These are phyloP conservation scores for Salix brachista DNA, from an alignment of 345 rosid genomes.

Conservation along the genomic window DNA sequence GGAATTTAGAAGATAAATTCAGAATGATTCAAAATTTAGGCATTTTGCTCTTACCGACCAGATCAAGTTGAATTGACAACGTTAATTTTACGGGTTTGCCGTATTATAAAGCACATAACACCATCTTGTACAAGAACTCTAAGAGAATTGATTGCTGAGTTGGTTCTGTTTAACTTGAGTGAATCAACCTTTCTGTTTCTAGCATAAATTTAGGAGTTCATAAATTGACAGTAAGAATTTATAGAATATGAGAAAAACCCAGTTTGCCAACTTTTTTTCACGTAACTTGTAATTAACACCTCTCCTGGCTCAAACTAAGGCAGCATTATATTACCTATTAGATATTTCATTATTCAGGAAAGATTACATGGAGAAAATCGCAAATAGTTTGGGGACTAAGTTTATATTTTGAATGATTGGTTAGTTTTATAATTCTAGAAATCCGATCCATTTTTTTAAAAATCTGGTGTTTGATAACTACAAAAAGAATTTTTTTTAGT, in stretches of 20 bases:
- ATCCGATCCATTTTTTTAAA: no score
- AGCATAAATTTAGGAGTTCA: not conserved
- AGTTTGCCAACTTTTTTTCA: not conserved
- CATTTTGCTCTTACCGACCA: no score
- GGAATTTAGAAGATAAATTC: no score
- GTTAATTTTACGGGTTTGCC: not conserved
- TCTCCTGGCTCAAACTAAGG: not conserved
- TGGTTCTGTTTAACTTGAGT: not conserved
- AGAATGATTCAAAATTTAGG: no score
- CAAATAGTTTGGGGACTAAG: no score
- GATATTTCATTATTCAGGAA: not conserved
- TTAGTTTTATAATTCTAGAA: no score
- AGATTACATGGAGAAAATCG: not conserved
- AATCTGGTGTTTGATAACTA: no score
- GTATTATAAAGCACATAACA: not conserved
- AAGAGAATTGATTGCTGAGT: not conserved
- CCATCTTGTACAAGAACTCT: not conserved
- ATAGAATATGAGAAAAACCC: not conserved
- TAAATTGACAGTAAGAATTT: not conserved
- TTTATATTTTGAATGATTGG: no score
- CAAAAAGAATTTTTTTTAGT: no score
- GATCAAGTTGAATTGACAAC: no score
- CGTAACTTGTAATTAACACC: not conserved
- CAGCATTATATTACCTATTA: not conserved
- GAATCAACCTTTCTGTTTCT: not conserved